A percentile compares a stretch with the other conserved stretches of the same genome.
phyloP scores from a whole-genome alignment of 192 early-diverging fungal species.

The Coemansia sp. region DNA sequence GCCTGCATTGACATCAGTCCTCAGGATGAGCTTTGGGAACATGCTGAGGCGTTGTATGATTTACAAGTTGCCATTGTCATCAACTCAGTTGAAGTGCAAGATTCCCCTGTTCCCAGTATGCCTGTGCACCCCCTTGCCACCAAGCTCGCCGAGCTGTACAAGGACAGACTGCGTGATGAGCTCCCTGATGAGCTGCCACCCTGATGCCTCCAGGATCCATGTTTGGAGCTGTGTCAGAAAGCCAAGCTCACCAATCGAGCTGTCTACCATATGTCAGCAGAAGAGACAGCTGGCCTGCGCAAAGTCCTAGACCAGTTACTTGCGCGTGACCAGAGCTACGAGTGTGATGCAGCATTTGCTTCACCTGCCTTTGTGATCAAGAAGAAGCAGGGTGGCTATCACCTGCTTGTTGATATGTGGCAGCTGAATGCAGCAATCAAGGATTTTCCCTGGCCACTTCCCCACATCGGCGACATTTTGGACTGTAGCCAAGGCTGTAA shows the following conservation, averaged over 20 bases:
- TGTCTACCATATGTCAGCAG: conserved; percentile 1
- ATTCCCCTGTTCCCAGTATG: not conserved
- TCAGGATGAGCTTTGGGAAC: not conserved
- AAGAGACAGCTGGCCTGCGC: not conserved
- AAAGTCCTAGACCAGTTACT: not conserved
- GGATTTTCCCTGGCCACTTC: not conserved
- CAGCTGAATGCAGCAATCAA: not conserved
- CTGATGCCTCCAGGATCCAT: not conserved
- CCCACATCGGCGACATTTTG: not conserved
- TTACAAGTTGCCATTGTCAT: not conserved
- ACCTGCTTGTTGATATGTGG: conserved; percentile 5
- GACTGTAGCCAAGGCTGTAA: not conserved
- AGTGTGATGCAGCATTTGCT: no score
- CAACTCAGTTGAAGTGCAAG: not conserved
- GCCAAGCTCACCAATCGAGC: not conserved
- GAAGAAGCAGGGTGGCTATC: no score
- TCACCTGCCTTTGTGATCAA: no score
- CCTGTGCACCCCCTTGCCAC: not conserved
- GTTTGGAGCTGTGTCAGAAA: not conserved
- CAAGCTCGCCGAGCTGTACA: not conserved
- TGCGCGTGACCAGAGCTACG: no score
- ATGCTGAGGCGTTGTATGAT: not conserved
- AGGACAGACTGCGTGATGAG: not conserved
- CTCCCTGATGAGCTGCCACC: not conserved
- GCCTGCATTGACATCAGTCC: not conserved